A percentile compares a stretch with the other conserved stretches of the same genome.
phyloP scores from a whole-genome alignment of 192 early-diverging fungal genomes.

The Obelidium mucronatum region DNA sequence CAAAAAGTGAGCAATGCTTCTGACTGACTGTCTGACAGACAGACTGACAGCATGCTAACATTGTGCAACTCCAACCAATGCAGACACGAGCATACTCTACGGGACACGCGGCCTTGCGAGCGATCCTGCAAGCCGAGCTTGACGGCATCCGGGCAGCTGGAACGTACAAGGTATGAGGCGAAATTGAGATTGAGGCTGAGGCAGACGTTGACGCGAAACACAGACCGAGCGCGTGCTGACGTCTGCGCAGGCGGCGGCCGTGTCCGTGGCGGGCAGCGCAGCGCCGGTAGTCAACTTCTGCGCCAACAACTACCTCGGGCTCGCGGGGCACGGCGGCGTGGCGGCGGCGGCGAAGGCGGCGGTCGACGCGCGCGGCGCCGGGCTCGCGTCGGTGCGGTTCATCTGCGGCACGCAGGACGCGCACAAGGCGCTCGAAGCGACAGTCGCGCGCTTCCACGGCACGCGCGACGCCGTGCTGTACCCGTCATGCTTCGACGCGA shows the following conservation, averaged over 20 bases:
- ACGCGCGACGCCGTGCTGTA: constrained; percentile 70
- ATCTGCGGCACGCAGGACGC: constrained; percentile 77
- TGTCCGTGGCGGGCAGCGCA: constrained; percentile 53
- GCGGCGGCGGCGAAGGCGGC: constrained; percentile 57
- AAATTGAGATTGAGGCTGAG: not conserved
- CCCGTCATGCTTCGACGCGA: constrained; percentile 75
- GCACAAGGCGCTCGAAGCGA: constrained; percentile 60
- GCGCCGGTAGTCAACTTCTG: constrained; percentile 68
- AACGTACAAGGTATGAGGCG: constrained; percentile 61
- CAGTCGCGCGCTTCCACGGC: constrained; percentile 58
- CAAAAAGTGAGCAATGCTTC: no score
- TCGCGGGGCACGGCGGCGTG: constrained; percentile 62
- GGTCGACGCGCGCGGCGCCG: constrained; percentile 67
- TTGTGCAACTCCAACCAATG: no score
- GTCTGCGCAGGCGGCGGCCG: constrained; percentile 61
- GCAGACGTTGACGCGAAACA: not conserved
- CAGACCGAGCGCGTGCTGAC: constrained; percentile 66
- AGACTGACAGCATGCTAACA: no score
- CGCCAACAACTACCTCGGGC: constrained; percentile 76
- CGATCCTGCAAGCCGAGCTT: constrained; percentile 50
- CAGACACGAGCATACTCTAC: constrained; percentile 17
- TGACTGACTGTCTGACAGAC: no score
- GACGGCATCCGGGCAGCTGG: constrained; percentile 64
- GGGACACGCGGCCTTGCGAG: constrained; percentile 1
- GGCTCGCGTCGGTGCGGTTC: constrained; percentile 72